Base-by-base conservation (phyloP, 2,329 filamentous ascomycete species). In the Colletotrichum cereale region DNA sequence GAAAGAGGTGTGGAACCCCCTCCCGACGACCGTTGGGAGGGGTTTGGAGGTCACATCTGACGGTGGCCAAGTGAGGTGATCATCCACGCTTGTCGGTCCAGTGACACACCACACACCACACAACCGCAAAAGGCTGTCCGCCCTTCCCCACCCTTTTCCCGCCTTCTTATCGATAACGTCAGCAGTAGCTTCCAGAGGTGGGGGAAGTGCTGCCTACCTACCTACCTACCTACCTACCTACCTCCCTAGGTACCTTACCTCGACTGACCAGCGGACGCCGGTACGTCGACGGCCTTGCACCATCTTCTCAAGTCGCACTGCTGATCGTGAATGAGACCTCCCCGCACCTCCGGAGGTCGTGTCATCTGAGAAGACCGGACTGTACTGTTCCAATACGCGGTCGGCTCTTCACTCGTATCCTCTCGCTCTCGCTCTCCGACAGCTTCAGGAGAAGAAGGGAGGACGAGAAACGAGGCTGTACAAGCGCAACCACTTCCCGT, bases 241-340 rank as follows among this genome's bases (percentile, higher is more conserved):
- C 6, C 4, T 34, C 4, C 40, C 40, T 44, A n/a, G 6, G 18
- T 44, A n/a, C 6, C 18, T 44, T 48, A 36, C 31, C n/a, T 44
- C 26, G 26, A 24, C 18, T 16, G 42, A 38, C 52, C 52, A 55
- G 21, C 52, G n/a, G 52, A 55, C 52, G 50, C 29, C 50, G 10
- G 11, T 10, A 55, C 14, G 8, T 55, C 29, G 31, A 36, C 29
- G 50, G 29, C 31, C n/a, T 12, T 47, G 50, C 36, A 53, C 48
- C 40, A 38, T 40, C 36, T 26, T 62, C 34, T 53, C 36, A 53
- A 48, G 55, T 52, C 50, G 29, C 50, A 24, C 50, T 55, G 65
- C 65, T 67, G 67, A 66, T 66, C 67, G 53, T 10, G 38, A 53
- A 36, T 18, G 38, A 29, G 6, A 38, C 44, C 52, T 24, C 52